Conservation (phyloP, 2,329 filamentous ascomycete species). For the Drechslerella dactyloides region DNA sequence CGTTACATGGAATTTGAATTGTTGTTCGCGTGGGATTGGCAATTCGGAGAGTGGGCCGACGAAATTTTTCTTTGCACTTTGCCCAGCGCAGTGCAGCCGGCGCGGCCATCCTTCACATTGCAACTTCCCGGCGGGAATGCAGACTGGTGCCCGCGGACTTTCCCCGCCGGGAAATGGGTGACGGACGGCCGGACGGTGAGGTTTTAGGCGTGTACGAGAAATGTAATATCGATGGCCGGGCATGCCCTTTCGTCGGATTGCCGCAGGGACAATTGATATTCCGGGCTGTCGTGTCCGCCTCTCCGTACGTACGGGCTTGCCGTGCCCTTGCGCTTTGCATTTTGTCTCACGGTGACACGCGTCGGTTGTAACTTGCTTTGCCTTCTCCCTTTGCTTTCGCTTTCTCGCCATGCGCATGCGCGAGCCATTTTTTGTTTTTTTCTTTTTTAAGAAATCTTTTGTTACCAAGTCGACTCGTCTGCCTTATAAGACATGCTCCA, state of each 20-base stretch:
- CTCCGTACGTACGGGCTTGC: background rate
- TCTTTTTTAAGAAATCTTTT: background rate
- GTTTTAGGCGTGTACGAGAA: background rate
- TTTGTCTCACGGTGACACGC: conserved; percentile 47
- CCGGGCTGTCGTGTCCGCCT: background rate
- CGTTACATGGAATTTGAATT: background rate
- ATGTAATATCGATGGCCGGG: too few relatives aligned
- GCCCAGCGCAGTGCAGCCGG: background rate
- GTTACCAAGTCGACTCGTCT: conserved; percentile 25
- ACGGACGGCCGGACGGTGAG: background rate
- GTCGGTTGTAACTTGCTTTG: conserved; percentile 18
- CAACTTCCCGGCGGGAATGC: background rate
- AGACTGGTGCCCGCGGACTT: background rate
- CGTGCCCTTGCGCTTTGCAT: background rate
- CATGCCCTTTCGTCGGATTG: conserved; percentile 2
- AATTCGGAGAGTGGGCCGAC: background rate
- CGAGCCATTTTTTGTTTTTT: background rate
- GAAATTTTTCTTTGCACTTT: conserved; percentile 1
- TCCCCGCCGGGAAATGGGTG: conserved; percentile 1
- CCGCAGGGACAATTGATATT: conserved; percentile 1
- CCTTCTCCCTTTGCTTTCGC: background rate
- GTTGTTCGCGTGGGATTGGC: conserved; percentile 2
- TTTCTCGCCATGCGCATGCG: background rate
- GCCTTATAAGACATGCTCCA: conserved; percentile 44
- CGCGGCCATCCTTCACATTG: background rate